Evolutionary conservation across 1,284 basidiomycete genomes (phyloP), one percentile per base, ranked within the genome.

Genomic region (Malassezia psittaci): DNA sequence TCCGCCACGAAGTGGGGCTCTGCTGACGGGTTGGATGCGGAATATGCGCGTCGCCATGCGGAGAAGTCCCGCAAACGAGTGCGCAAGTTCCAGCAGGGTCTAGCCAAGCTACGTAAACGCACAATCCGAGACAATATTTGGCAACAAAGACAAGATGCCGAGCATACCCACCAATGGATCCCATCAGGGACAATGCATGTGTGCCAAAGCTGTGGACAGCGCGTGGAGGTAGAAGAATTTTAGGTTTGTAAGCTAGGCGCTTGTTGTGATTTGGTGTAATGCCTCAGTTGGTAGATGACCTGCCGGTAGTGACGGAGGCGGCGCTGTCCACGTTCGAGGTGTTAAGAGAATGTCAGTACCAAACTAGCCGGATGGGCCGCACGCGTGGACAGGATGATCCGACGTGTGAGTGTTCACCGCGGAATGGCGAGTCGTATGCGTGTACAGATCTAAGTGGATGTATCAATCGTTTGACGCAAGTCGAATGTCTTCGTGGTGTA

Each of bases 381-480:
- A 88, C 86, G 44, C 83, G 86, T 71, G 89, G 91, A 76, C 83
- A 85, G 54, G 81, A 87, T 67, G 90, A 96, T 46, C 44, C 39
- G 24, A 16, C 47, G 39, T 57, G 50, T 21, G 51, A 50, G 35
- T 60, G 54, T 29, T 21, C 54, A 7, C 33, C 34, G 5, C 16
- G 24, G n/a, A 10, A 45, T 37, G 49, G 59, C 16, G 19, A 19
- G n/a, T 34, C 44, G 35, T 50, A 24, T 18, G 88, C 90, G 6
- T 98, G 93, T 76, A 88, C 89, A n/a, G 82, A 84, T 48, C 79
- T 83, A 58, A 88, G 88, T 19, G 87, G 90, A 76, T 99, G 94
- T 76, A 96, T 99, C 79, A 99, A 98, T 76, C 82, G 90, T 56
- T 83, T 96, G 56, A 94, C 94, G 24, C 91, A 96, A 77, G 89